Evolutionary conservation across 139 green algal species (phyloP), one percentile per base, ranked within the genome.

Genomic region (Picochlorum sp.): DNA sequence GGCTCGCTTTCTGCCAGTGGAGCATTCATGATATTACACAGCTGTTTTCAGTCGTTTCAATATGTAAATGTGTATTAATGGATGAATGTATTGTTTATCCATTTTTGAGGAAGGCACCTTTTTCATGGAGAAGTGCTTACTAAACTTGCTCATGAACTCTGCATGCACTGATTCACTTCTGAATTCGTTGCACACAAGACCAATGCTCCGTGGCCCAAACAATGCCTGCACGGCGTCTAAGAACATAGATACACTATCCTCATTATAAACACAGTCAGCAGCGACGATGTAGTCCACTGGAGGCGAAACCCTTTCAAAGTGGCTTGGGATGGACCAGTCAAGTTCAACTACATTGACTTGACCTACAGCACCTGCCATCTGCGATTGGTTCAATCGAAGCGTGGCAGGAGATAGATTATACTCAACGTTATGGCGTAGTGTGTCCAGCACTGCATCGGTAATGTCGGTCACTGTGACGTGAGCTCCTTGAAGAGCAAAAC

Each of bases 251-350:
- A 71, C 65, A 66, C 57, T 44, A 15, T 84, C 49, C 75, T 96
- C 90, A 15, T 82, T 73, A 67, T 96, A 96, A 2, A 96, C 82
- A 74, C 88, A 94, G 68, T 92, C 83, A 6, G 81, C 62, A 3
- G 82, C 86, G 3, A 95, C 50, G 0, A 95, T 50, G 67, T 75
- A 84, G 61, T 95, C 88, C 65, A 81, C 89, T 3, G 88, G 83
- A 18, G 80, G 77, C 3, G 63, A 4, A 7, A 78, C 67, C 20
- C 8, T 6, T n/a, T 49, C 21, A 49, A 74, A 67, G 21, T 81
- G 68, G n/a, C 62, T 10, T 10, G 54, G 62, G n/a, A 73, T 51
- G 0, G 60, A 72, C 88, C 88, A 95, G 74, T 95, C 83, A 57
- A 95, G 72, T 56, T 88, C 81, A 14, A 59, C 64, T 8, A 95